These are phyloP conservation scores for Auriculariales sp. DNA, from an alignment of 768 basidiomycete genomes.

Conservation along the genomic window DNA sequence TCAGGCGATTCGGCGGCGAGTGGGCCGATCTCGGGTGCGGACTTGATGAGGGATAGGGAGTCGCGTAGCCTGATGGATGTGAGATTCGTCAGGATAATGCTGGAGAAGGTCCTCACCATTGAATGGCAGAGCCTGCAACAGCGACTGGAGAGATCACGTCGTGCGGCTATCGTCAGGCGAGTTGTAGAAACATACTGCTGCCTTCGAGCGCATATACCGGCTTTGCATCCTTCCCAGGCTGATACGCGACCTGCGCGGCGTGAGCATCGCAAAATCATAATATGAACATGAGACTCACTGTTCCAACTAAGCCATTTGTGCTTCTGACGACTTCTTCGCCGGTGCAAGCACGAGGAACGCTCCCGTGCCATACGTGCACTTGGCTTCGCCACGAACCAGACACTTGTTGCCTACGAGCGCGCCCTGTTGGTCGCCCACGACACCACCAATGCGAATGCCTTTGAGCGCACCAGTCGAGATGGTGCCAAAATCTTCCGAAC, in stretches of 20 bases:
- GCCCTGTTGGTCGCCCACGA: constrained; percentile 96
- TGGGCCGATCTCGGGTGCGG: constrained; percentile 71
- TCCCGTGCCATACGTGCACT: constrained; percentile 93
- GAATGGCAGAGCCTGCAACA: constrained; percentile 93
- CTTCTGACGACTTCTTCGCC: constrained; percentile 78
- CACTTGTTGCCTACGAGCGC: constrained; percentile 96
- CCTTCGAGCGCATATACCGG: constrained; percentile 93
- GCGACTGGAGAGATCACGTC: constrained; percentile 37
- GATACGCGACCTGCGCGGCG: constrained; percentile 64
- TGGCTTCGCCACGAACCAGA: constrained; percentile 78
- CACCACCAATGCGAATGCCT: constrained; percentile 77
- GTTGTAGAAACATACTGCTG: constrained; percentile 47
- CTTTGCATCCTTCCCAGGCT: constrained; percentile 60
- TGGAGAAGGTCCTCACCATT: constrained; percentile 37
- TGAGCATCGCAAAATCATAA: neutral
- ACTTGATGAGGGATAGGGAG: constrained; percentile 67
- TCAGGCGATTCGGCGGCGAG: constrained; percentile 64
- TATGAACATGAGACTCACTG: constrained; percentile 30
- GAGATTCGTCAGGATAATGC: neutral
- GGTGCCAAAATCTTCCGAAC: constrained; percentile 83
- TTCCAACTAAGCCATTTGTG: constrained; percentile 75
- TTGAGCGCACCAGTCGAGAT: constrained; percentile 50
- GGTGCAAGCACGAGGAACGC: constrained; percentile 94
- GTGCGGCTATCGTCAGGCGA: neutral
- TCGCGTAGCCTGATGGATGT: constrained; percentile 68